A percentile compares a stretch with the other conserved stretches of the same genome.
These are phyloP conservation scores for Oryza longistaminata DNA, from an alignment of 176 grass and related monocot species.

Conservation along the genomic window DNA sequence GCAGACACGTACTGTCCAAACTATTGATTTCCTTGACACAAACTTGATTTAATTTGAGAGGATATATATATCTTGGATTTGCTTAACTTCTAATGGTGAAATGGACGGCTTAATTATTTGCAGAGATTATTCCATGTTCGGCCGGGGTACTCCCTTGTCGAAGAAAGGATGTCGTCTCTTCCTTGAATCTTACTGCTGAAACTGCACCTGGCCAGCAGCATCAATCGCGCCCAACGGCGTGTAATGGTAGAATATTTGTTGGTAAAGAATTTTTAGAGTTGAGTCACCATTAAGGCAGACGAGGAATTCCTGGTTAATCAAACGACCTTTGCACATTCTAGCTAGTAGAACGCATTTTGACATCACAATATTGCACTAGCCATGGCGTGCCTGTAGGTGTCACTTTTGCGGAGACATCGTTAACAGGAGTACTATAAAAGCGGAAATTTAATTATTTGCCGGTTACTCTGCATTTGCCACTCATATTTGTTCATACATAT, in stretches of 20 bases:
- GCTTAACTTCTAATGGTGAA: background rate
- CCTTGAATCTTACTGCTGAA: background rate
- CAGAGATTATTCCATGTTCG: background rate
- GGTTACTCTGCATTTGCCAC: too few relatives aligned
- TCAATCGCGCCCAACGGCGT: background rate
- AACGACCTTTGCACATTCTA: too few relatives aligned
- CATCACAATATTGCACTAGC: too few relatives aligned
- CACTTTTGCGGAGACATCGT: too few relatives aligned
- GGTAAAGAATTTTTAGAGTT: background rate
- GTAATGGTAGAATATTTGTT: background rate
- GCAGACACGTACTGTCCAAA: background rate
- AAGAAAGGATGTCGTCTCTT: background rate
- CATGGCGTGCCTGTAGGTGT: too few relatives aligned
- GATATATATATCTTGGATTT: background rate
- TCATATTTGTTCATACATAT: too few relatives aligned
- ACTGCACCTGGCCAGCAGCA: conserved; percentile 15
- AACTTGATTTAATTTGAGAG: background rate
- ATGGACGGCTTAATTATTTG: background rate
- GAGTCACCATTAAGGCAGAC: too few relatives aligned
- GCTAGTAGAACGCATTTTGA: too few relatives aligned
- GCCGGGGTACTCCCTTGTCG: background rate
- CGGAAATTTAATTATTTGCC: too few relatives aligned
- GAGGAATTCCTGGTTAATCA: too few relatives aligned
- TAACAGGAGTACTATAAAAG: too few relatives aligned
- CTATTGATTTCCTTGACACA: too few relatives aligned